Base-by-base conservation (phyloP, 169 alveolate genomes). In the Plasmodium malariae region DNA sequence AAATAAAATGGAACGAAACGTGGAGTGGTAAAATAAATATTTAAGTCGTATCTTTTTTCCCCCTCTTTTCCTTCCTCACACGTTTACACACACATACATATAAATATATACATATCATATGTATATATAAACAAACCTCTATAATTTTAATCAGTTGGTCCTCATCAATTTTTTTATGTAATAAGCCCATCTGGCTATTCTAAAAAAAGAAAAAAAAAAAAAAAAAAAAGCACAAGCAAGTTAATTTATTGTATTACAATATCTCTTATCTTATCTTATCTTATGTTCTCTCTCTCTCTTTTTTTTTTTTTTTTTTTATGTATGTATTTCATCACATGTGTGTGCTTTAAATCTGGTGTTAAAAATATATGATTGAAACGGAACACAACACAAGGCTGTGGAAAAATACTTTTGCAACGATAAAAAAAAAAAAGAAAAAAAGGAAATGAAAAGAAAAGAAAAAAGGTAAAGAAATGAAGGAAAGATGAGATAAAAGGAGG, bases 181-280 rank as follows among this genome's bases (percentile, higher is more conserved):
- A 28, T 30, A 83, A 26, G 24, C 91, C 91, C 85, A 65, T 83
- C 54, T 83, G 91, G 30, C 91, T 83, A 83, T 83, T 83, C 91
- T 83, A 72, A 48, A 83, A 67, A 55, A 34, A 68, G 7, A 24
- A 28, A 9, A 17, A 57, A 6, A 57, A 36, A 11, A 11, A 74
- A 71, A 12, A 54, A 55, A 55, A n/a, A 55, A 55, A 21, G n/a
- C n/a, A n/a, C n/a, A 26, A 1, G 14, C 14, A 45, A 45, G 14
- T 45, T 45, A 45, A 45, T 45, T 45, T 45, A 45, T 11, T 11
- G 14, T 45, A 3, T 45, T 45, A 1, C 55, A 45, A 45, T 45
- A n/a, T n/a, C 68, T 57, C 36, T 57, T 57, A 57, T 26, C 24
- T 57, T 57, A 57, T 26, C 71, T 19, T 19, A 21, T 62, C 32